Conservation (phyloP, 345 rosid genomes). For the Psidium guajava region DNA sequence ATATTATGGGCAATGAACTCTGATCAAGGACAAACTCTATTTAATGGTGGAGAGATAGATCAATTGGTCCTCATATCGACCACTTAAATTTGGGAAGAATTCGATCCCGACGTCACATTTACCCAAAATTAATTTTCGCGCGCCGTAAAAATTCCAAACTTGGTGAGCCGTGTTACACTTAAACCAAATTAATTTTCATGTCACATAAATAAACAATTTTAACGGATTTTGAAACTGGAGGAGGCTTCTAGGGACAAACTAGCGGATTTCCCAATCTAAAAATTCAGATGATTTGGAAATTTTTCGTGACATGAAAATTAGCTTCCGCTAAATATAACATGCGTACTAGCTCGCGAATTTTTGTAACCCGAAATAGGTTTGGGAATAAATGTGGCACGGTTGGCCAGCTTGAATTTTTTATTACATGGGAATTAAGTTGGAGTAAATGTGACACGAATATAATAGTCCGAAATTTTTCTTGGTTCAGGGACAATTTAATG, state of each 20-base stretch:
- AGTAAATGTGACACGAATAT: neutral
- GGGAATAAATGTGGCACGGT: neutral
- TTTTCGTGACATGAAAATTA: neutral
- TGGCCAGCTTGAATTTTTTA: neutral
- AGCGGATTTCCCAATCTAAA: neutral
- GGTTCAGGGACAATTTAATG: neutral
- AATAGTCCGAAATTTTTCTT: neutral
- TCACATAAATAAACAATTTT: neutral
- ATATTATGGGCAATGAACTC: neutral
- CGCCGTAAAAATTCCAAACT: neutral
- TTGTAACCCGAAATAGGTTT: neutral
- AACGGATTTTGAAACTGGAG: neutral
- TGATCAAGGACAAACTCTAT: neutral
- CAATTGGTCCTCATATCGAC: neutral
- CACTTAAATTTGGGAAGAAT: neutral
- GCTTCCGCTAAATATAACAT: neutral
- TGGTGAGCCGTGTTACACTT: neutral
- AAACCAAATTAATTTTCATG: neutral
- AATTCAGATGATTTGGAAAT: neutral
- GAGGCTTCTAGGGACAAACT: neutral
- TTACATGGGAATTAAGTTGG: neutral
- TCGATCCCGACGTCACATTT: neutral
- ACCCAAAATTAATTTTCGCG: neutral
- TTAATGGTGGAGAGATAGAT: neutral
- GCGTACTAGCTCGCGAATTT: neutral